phyloP scores from a whole-genome alignment of 441 rosid genomes.

The Biscutella laevigata region DNA sequence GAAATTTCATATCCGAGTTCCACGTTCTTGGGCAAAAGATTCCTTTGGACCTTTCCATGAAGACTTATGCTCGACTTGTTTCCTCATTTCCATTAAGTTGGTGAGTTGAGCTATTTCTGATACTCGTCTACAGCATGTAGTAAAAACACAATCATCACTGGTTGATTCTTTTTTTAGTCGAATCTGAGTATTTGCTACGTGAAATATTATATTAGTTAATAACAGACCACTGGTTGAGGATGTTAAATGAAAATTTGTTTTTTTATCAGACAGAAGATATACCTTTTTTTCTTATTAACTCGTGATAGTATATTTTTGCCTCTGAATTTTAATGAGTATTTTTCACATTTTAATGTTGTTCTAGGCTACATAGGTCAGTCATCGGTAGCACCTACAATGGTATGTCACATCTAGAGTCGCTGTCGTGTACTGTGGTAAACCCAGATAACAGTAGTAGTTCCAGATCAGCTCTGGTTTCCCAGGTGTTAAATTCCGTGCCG shows the following conservation, averaged over 20 bases:
- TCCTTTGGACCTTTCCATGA: conserved; percentile 87
- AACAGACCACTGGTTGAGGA: neutral
- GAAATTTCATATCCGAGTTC: conserved; percentile 46
- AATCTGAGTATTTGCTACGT: neutral
- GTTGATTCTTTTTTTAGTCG: too few relatives aligned
- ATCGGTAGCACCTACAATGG: conserved; percentile 43
- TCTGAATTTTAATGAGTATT: neutral
- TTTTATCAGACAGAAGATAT: neutral
- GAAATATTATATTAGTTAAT: neutral
- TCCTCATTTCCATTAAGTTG: conserved; percentile 54
- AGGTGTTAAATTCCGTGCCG: conserved; percentile 38
- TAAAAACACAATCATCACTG: neutral
- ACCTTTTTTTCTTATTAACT: neutral
- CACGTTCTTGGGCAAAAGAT: conserved; percentile 45
- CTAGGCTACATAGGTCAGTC: conserved; percentile 65
- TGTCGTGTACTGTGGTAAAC: conserved; percentile 29
- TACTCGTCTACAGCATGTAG: neutral
- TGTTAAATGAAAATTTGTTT: neutral
- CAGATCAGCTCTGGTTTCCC: conserved; percentile 31
- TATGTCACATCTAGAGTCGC: conserved; percentile 33
- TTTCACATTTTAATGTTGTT: conserved; percentile 18
- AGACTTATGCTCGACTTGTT: conserved; percentile 56
- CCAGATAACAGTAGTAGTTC: conserved; percentile 27
- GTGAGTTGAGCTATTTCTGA: conserved; percentile 34
- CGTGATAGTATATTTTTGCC: neutral